Conservation (phyloP, 2,329 filamentous ascomycete species). For the Aureobasidium sp. region DNA sequence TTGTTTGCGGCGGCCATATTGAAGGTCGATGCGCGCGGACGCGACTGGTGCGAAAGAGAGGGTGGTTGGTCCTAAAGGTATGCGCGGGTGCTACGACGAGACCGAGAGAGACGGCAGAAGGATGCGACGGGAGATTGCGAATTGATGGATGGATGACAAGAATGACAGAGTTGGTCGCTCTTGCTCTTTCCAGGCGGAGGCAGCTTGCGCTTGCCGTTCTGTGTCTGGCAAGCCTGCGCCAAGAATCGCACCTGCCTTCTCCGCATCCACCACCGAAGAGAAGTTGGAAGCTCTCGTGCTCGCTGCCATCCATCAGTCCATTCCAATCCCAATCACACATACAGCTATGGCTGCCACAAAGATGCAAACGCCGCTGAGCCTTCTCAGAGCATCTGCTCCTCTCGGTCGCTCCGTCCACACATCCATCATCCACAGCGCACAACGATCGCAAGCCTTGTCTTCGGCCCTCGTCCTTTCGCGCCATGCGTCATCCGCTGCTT, state of each 20-base stretch:
- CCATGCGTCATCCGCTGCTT: conserved; percentile 3
- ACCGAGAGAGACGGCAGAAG: not conserved
- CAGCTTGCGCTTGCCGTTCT: conserved; percentile 3
- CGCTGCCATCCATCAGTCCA: not conserved
- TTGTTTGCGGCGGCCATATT: conserved; percentile 59
- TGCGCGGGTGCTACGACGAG: not conserved
- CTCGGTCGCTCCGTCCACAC: not conserved
- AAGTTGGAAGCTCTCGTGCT: conserved; percentile 7
- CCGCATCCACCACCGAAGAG: not conserved
- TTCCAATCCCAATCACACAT: not conserved
- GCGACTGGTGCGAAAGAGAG: conserved; percentile 4
- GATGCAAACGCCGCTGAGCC: not conserved
- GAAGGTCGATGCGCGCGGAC: conserved; percentile 14
- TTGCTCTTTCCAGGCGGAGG: not conserved
- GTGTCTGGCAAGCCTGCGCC: not conserved
- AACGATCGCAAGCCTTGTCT: not conserved
- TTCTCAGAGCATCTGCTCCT: not conserved
- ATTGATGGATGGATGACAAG: not conserved
- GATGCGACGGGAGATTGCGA: not conserved
- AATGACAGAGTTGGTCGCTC: not conserved
- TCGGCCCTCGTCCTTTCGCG: conserved; percentile 1
- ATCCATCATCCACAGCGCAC: not conserved
- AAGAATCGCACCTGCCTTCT: conserved; percentile 1
- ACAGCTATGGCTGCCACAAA: not conserved
- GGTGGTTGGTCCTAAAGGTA: not conserved